Evolutionary conservation across 768 basidiomycete genomes (phyloP), one percentile per base, ranked within the genome.

Genomic region (Collybia sordida): DNA sequence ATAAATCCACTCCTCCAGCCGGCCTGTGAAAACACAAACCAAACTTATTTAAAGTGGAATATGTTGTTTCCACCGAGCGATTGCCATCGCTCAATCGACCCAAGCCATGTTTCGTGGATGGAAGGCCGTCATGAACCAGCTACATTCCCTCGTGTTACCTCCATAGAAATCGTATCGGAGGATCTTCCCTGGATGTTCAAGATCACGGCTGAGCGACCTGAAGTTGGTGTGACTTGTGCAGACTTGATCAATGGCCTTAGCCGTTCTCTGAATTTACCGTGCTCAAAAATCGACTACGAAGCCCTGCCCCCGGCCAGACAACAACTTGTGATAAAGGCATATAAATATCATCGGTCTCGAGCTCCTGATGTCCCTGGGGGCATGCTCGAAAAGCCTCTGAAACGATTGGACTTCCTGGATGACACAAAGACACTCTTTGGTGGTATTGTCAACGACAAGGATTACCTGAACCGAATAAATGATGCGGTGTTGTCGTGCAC

Each of bases 291-390:
- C 17, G 86, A 90, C 51, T 87, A 73, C 59, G 72, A 80, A 3
- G 52, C 57, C 3, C 63, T 83, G 5, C 27, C 71, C 0, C 31
- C 50, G 2, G 45, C 38, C 15, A 68, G 67, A 11, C 72, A 79
- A 52, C 69, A 69, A 0, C 62, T 68, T 8, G 70, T 88, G 9
- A 68, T 68, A 35, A 68, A 74, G 23, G 73, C 81, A 25, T 91
- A 88, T 62, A 66, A 73, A 27, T 72, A 78, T 61, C 91, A 92
- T 61, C 79, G 90, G 17, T 85, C 85, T 8, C 77, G 81, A 6
- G 75, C 75, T 23, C 68, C 68, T 22, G 81, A 79, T 42, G 87
- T 83, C 1, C 88, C 90, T 1, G 90, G 90, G 0, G 90, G 88
- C 0, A 66, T 67, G 37, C 74, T 91, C 3, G 81, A 80, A 6